Conservation (phyloP, 2,329 filamentous ascomycete species). For the Westerdykella ornata region DNA sequence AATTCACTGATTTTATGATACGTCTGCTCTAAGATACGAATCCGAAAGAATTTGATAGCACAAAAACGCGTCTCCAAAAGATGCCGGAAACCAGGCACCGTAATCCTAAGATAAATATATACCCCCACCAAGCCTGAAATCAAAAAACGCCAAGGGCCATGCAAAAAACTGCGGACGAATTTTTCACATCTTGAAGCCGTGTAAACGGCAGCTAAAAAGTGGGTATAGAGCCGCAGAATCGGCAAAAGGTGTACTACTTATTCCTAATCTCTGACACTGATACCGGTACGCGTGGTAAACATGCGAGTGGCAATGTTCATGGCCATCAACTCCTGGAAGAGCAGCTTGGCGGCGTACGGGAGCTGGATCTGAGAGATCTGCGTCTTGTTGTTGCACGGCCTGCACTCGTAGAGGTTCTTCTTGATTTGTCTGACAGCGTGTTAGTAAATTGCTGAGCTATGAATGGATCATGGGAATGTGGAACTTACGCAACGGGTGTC, state of each 20-base stretch:
- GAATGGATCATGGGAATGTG: background rate
- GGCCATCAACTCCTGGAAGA: constrained; percentile 94
- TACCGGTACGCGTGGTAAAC: constrained; percentile 81
- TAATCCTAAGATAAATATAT: too few relatives aligned
- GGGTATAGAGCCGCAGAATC: too few relatives aligned
- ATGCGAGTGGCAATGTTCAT: constrained; percentile 99
- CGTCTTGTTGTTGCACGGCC: constrained; percentile 98
- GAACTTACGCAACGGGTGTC: constrained; percentile 94
- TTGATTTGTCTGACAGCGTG: constrained; percentile 65
- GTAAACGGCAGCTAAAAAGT: too few relatives aligned
- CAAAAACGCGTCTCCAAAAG: too few relatives aligned
- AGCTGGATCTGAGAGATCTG: constrained; percentile 97
- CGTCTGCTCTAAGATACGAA: too few relatives aligned
- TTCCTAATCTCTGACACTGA: constrained; percentile 54
- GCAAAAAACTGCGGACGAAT: too few relatives aligned
- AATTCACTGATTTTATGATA: too few relatives aligned
- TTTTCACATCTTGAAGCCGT: too few relatives aligned
- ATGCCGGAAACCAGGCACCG: too few relatives aligned
- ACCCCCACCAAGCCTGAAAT: too few relatives aligned
- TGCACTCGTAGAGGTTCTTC: constrained; percentile 92
- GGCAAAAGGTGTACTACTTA: background rate
- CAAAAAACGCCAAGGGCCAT: too few relatives aligned
- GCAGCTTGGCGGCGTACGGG: constrained; percentile 91
- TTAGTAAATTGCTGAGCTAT: constrained; percentile 14
- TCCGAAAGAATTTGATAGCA: too few relatives aligned